Evolutionary conservation across 345 rosid genomes (phyloP).

Genomic region (Salix caprea): DNA sequence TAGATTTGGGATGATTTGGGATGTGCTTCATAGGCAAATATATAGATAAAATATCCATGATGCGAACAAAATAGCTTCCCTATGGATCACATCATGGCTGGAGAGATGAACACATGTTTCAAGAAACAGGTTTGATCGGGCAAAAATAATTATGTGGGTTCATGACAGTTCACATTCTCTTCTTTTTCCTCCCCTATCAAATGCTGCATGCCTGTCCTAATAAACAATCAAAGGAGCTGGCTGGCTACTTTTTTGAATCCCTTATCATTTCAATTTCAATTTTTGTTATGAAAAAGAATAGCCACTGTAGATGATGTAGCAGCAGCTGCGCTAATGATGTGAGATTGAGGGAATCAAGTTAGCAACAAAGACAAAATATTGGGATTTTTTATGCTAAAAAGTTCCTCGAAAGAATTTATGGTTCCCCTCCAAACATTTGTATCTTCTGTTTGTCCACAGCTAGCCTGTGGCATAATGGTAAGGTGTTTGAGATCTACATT

Average conservation of each 20-base stretch:
- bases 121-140: conserved; percentile 2
- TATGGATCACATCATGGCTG: neutral
- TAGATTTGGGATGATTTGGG: conserved; percentile 5
- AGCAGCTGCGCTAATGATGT: neutral
- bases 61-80: neutral
- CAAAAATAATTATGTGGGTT: neutral
- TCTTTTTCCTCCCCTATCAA: conserved; percentile 1
- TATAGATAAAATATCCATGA: neutral
- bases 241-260: neutral
- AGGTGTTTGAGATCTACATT: too few relatives aligned
- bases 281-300: neutral
- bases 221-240: neutral
- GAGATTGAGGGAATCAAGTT: neutral
- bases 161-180: too few relatives aligned
- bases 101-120: conserved; percentile 4
- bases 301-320: neutral
- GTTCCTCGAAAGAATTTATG: neutral
- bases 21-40: neutral
- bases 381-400: neutral
- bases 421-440: neutral
- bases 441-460: too few relatives aligned
- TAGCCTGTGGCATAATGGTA: too few relatives aligned
- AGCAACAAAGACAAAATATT: neutral
- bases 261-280: too few relatives aligned
- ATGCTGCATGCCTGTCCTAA: neutral